Evolutionary conservation across 129 eudicot genomes (phyloP), one percentile per base, ranked within the genome.

Genomic region (Kitagawia praeruptora): DNA sequence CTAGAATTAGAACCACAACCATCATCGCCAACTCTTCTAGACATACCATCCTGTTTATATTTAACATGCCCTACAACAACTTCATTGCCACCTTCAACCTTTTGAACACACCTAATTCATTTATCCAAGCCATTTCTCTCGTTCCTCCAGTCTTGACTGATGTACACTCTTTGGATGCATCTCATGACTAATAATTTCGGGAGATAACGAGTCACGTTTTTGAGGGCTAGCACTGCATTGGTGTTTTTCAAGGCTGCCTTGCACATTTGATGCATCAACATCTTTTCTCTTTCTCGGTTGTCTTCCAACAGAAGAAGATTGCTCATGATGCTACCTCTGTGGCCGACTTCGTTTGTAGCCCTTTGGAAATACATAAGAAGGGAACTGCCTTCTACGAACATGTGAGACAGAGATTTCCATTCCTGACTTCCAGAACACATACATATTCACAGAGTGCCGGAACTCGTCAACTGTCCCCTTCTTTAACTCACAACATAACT

Each of bases 371-470:
- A 83, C 93, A 75, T 88, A 92, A 41, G 70, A 70, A 0, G 98
- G 98, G 49, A 95, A 84, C 81, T 87, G 92, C 84, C 82, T 87
- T 80, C 96, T 92, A 39, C 90, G 86, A 4, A 95, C 91, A 85
- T 95, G 97, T 74, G 92, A 95, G 23, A 95, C 93, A n/a, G 79
- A 87, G 21, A 95, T 87, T 23, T 92, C 92, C 98, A 92, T 95
- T 48, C 98, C 97, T 1, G 96, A 94, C 70, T 82, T 92, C 97
- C 98, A 92, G 78, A 87, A 89, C 61, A 75, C 5, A 72, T 92
- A 95, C 86, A 87, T 86, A 49, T 70, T 77, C 82, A 95, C 89
- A n/a, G 88, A 87, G 49, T 86, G 91, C 84, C 88, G 86, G 76
- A 95, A 95, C 82, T 87, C 97, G 1, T 92, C 97, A 74, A 95